Conservation (phyloP, 495 filamentous ascomycete genomes). For the Schizothecium vesticola region DNA sequence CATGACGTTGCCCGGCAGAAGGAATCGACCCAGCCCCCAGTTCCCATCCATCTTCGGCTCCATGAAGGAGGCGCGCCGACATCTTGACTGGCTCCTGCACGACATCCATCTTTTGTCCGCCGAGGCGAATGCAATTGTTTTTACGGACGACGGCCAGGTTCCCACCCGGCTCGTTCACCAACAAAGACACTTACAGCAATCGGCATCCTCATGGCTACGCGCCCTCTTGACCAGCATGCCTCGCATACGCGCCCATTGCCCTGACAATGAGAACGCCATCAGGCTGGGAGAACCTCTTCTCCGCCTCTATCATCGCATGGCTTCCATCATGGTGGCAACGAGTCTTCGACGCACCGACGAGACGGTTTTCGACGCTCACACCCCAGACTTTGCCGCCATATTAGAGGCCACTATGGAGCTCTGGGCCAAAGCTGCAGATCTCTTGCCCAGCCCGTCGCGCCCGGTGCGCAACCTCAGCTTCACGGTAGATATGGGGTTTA, state of each 20-base stretch:
- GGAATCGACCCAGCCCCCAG: not conserved
- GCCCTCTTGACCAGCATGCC: not conserved
- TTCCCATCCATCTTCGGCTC: constrained; percentile 24
- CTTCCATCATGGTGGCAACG: constrained; percentile 40
- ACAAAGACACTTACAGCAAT: not conserved
- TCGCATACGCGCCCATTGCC: not conserved
- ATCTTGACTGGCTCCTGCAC: constrained; percentile 29
- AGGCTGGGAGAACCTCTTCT: constrained; percentile 28
- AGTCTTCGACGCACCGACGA: constrained; percentile 34
- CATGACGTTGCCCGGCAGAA: not conserved
- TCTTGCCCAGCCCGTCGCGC: not conserved
- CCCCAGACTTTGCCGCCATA: constrained; percentile 33
- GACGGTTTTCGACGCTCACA: constrained; percentile 39
- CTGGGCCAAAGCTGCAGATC: constrained; percentile 9
- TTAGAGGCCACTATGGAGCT: constrained; percentile 29
- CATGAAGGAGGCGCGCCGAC: constrained; percentile 20
- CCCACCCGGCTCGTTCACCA: not conserved
- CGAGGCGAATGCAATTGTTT: constrained; percentile 3
- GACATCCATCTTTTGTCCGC: constrained; percentile 26
- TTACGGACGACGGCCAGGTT: not conserved
- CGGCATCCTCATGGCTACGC: constrained; percentile 2
- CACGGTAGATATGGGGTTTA: constrained; percentile 45
- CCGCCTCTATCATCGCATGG: constrained; percentile 41
- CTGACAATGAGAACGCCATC: not conserved
- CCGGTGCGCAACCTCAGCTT: constrained; percentile 23